Conservation (phyloP, 2,329 filamentous ascomycete species). For the Fusarium concolor region DNA sequence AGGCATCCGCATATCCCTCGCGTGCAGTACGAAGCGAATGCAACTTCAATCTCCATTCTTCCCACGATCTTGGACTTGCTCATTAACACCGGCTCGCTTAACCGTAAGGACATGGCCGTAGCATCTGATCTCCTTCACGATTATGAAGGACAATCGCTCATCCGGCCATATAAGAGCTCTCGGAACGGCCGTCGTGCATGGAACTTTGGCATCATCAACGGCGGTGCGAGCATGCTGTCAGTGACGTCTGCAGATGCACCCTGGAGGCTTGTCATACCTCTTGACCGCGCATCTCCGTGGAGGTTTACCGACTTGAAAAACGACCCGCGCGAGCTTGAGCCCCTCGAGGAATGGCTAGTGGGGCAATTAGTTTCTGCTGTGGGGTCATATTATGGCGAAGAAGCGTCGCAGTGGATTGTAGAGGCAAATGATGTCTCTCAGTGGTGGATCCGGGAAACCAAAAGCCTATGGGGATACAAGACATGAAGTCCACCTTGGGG, state of each 20-base stretch:
- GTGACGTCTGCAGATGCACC: slow-evolving; percentile 48
- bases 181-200: slow-evolving; percentile 44
- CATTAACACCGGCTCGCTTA: slow-evolving; percentile 49
- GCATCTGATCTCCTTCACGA: slow-evolving; percentile 47
- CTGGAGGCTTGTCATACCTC: slow-evolving; percentile 48
- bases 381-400: slow-evolving; percentile 18
- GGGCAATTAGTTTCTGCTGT: slow-evolving; percentile 36
- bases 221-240: slow-evolving; percentile 48
- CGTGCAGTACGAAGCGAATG: slow-evolving; percentile 47
- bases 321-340: slow-evolving; percentile 46
- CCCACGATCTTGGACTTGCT: slow-evolving; percentile 52
- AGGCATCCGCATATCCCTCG: slow-evolving; percentile 49
- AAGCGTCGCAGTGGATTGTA: slow-evolving; percentile 45
- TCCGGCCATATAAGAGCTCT: slow-evolving; percentile 42
- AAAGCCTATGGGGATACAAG: slow-evolving; percentile 33
- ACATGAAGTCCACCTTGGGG: no score
- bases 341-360: slow-evolving; percentile 44
- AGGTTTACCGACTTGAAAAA: slow-evolving; percentile 46
- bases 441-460: slow-evolving; percentile 32
- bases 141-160: slow-evolving; percentile 51
- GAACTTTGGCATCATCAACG: slow-evolving; percentile 51
- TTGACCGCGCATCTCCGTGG: slow-evolving; percentile 48
- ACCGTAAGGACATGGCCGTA: slow-evolving; percentile 34
- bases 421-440: slow-evolving; percentile 31
- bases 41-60: slow-evolving; percentile 48